A percentile compares a stretch with the other conserved stretches of the same genome.
Conservation (phyloP, 2,329 filamentous ascomycete genomes). For the Akanthomyces uredinophilus region DNA sequence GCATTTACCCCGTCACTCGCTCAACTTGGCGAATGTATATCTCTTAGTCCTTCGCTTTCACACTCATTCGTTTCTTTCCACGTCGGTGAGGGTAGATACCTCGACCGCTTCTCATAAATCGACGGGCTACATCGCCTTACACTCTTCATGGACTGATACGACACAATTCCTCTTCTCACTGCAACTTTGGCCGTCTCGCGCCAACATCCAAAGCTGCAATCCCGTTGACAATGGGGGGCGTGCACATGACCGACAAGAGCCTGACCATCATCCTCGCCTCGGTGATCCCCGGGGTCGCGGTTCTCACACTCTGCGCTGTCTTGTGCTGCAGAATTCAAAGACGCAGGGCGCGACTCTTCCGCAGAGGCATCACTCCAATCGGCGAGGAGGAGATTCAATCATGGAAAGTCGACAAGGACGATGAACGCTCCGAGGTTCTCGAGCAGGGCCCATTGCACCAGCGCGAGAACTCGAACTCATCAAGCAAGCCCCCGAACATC, state of each 20-base stretch:
- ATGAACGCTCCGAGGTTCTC: constrained; percentile 28
- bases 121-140: not conserved
- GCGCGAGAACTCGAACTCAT: constrained; percentile 25
- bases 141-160: constrained; percentile 1
- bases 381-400: constrained; percentile 62
- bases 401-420: constrained; percentile 45
- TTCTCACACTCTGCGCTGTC: constrained; percentile 29
- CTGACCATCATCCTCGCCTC: constrained; percentile 49
- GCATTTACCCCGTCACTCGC: not conserved
- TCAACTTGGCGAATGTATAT: not conserved
- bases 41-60: not conserved
- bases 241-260: not conserved
- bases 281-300: constrained; percentile 40
- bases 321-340: constrained; percentile 36
- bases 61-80: not conserved
- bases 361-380: constrained; percentile 55
- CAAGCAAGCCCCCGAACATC: constrained; percentile 46
- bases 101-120: not conserved
- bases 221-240: constrained; percentile 9
- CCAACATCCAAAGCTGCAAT: not conserved
- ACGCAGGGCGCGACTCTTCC: constrained; percentile 40
- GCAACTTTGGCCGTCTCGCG: not conserved
- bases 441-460: constrained; percentile 16
- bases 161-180: not conserved
- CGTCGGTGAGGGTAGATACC: not conserved